Evolutionary conservation across 108 stramenopile genomes (phyloP).

Genomic region (Cyclostephanos tholiformis): DNA sequence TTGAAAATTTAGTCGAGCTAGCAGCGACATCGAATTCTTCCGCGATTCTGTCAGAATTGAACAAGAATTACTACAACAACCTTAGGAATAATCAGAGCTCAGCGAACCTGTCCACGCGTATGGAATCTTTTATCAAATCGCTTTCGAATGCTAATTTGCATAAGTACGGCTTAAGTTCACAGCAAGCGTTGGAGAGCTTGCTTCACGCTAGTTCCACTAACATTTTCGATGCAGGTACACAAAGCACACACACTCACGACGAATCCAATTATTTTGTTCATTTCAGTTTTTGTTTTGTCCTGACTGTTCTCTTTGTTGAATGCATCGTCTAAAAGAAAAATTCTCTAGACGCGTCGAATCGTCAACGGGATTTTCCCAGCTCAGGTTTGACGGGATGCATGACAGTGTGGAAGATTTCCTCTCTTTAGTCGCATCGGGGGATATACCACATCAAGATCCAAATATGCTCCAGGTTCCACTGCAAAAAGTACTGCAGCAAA

Average conservation of each 20-base stretch:
- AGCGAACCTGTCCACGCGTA: slow-evolving; percentile 39
- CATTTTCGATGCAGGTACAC: slow-evolving; percentile 48
- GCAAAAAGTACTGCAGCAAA: slow-evolving; percentile 50
- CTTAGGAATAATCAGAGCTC: slow-evolving; percentile 4
- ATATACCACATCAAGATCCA: slow-evolving; percentile 89
- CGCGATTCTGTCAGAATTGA: slow-evolving; percentile 26
- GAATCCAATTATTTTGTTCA: background rate
- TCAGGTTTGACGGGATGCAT: slow-evolving; percentile 64
- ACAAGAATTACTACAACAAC: slow-evolving; percentile 9
- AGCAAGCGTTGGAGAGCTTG: slow-evolving; percentile 34
- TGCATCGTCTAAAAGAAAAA: slow-evolving; percentile 23
- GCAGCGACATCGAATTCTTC: slow-evolving; percentile 36
- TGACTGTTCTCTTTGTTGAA: background rate
- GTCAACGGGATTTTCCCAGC: slow-evolving; percentile 73
- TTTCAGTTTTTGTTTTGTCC: background rate
- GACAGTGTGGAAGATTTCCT: slow-evolving; percentile 90
- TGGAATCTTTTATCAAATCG: slow-evolving; percentile 72
- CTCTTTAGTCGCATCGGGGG: slow-evolving; percentile 82
- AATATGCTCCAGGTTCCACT: slow-evolving; percentile 77
- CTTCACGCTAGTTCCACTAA: slow-evolving; percentile 24
- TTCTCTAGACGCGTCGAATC: slow-evolving; percentile 55
- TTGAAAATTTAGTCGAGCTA: slow-evolving; percentile 85
- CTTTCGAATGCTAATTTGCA: slow-evolving; percentile 74
- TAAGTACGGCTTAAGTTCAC: slow-evolving; percentile 31
- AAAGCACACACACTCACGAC: background rate